phyloP scores from a whole-genome alignment of 495 filamentous ascomycete genomes.

The Cairneyella variabilis region DNA sequence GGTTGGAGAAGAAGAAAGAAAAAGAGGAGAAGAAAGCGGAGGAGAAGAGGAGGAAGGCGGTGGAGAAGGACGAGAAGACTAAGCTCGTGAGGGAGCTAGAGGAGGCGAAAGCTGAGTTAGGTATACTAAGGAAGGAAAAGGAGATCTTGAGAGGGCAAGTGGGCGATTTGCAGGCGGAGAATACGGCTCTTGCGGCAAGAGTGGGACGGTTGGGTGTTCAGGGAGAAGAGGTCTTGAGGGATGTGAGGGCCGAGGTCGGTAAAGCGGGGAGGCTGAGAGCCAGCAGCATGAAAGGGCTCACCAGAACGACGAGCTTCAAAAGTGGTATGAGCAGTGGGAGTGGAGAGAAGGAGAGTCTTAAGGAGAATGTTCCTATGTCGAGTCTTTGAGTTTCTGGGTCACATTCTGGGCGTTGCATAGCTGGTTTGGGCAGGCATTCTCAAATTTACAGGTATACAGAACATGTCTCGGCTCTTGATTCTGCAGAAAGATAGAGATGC shows the following conservation, averaged over 20 bases:
- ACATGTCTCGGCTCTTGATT: too few relatives aligned
- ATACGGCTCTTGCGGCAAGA: slow-evolving; percentile 50
- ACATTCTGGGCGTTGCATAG: too few relatives aligned
- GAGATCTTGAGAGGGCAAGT: slow-evolving; percentile 61
- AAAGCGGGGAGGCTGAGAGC: slow-evolving; percentile 16
- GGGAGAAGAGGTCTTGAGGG: slow-evolving; percentile 30
- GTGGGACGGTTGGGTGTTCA: slow-evolving; percentile 40
- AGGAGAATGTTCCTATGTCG: neutral
- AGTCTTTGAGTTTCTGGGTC: neutral
- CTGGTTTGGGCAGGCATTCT: neutral
- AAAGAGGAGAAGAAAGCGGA: slow-evolving; percentile 59
- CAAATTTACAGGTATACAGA: neutral
- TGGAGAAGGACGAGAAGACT: slow-evolving; percentile 51
- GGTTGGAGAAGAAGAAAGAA: slow-evolving; percentile 58
- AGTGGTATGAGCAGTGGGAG: slow-evolving; percentile 5
- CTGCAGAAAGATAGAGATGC: too few relatives aligned
- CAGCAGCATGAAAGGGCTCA: slow-evolving; percentile 15
- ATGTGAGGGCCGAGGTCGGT: slow-evolving; percentile 24
- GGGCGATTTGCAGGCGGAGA: slow-evolving; percentile 62
- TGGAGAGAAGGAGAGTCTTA: slow-evolving; percentile 14
- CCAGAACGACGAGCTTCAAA: slow-evolving; percentile 13
- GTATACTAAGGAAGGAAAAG: slow-evolving; percentile 53
- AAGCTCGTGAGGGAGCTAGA: slow-evolving; percentile 45
- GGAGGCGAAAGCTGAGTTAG: slow-evolving; percentile 49
- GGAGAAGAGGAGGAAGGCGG: slow-evolving; percentile 47